Evolutionary conservation across 2,329 filamentous ascomycete genomes (phyloP).

Genomic region (Colletotrichum orbiculare): DNA sequence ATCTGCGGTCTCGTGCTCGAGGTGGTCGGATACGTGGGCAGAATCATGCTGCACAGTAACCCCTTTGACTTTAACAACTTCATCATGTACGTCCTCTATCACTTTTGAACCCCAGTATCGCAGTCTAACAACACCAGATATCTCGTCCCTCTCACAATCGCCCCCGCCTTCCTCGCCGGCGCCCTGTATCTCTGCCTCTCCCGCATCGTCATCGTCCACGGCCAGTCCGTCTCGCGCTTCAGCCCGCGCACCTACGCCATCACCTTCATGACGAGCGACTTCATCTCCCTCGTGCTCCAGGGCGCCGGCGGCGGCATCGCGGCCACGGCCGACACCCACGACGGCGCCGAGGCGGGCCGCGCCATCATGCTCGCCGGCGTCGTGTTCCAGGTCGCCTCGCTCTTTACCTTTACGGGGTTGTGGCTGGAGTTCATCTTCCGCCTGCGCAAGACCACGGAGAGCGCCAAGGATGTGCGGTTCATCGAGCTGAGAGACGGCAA

Average conservation of each 20-base stretch:
- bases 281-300: conserved; percentile 67
- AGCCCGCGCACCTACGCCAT: conserved; percentile 56
- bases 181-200: conserved; percentile 37
- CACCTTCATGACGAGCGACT: conserved; percentile 68
- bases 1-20: conserved; percentile 49
- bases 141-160: conserved; percentile 34
- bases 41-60: conserved; percentile 66
- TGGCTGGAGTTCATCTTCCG: not conserved
- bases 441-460: conserved; percentile 36
- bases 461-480: no score
- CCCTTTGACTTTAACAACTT: conserved; percentile 68
- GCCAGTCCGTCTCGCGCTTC: conserved; percentile 12
- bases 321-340: conserved; percentile 56
- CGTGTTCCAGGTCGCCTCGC: conserved; percentile 2
- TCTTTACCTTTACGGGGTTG: not conserved
- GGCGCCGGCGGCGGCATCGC: conserved; percentile 52
- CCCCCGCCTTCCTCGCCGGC: conserved; percentile 35
- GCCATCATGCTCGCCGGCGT: conserved; percentile 1
- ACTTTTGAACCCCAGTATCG: no score
- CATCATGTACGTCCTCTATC: not conserved
- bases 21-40: conserved; percentile 71
- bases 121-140: not conserved
- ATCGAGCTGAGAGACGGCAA: no score
- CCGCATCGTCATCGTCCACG: conserved; percentile 28
- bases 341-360: not conserved